Conservation (phyloP, 768 basidiomycete species). For the Gymnopilus junonius region DNA sequence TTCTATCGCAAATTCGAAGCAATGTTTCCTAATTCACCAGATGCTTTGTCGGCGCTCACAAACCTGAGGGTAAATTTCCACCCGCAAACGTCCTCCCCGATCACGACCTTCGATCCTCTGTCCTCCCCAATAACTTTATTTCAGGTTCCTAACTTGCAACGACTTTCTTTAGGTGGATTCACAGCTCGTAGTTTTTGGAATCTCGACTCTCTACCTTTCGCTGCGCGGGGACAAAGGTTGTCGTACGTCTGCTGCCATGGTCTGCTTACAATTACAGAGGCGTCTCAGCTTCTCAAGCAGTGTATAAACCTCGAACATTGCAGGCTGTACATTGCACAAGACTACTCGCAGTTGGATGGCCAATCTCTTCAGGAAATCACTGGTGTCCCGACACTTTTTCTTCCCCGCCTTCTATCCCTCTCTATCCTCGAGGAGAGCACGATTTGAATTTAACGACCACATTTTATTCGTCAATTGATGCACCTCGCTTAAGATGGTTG, state of each 20-base stretch:
- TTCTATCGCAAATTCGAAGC: constrained; percentile 7
- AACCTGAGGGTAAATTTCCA: not conserved
- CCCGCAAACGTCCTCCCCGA: not conserved
- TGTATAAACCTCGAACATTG: not conserved
- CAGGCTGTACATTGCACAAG: not conserved
- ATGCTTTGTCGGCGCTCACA: not conserved
- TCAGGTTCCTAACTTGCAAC: not conserved
- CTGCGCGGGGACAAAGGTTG: not conserved
- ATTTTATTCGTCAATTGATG: not conserved
- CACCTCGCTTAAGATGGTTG: not conserved
- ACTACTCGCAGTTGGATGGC: not conserved
- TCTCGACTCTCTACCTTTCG: not conserved
- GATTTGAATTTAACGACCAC: not conserved
- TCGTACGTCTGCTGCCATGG: not conserved
- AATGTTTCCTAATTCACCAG: not conserved
- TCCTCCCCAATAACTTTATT: not conserved
- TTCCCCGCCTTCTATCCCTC: not conserved
- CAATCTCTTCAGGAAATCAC: not conserved
- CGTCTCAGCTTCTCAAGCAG: not conserved
- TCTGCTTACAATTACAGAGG: not conserved
- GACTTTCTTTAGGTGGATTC: not conserved
- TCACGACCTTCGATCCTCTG: not conserved
- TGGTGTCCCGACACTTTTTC: not conserved
- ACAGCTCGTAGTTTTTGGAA: not conserved
- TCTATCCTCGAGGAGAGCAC: not conserved